These are phyloP conservation scores for Penicillium subrubescens DNA, from an alignment of 495 filamentous ascomycete species.

Conservation along the genomic window DNA sequence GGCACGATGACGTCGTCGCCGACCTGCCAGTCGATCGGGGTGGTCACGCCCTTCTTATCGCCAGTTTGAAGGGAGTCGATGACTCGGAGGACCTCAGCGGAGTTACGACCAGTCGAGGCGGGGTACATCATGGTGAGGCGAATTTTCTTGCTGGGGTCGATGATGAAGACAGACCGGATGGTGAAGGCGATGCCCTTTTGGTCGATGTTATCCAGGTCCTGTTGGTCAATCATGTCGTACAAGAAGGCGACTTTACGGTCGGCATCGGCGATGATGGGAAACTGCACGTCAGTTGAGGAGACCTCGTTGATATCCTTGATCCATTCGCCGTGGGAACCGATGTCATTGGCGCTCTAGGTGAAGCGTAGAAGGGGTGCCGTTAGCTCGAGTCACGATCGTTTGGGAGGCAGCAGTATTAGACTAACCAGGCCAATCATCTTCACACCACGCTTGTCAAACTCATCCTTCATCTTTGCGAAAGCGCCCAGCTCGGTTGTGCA, in stretches of 20 bases:
- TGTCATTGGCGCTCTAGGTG: conserved; percentile 45
- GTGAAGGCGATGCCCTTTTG: conserved; percentile 96
- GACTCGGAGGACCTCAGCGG: conserved; percentile 91
- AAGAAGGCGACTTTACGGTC: conserved; percentile 85
- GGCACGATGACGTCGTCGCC: conserved; percentile 95
- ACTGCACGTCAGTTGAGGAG: conserved; percentile 73
- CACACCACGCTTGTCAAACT: conserved; percentile 63
- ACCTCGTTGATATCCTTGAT: conserved; percentile 98
- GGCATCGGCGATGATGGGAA: conserved; percentile 98
- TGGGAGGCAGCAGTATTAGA: conserved; percentile 25
- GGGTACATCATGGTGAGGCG: conserved; percentile 96
- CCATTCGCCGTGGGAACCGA: conserved; percentile 67
- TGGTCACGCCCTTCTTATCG: conserved; percentile 94
- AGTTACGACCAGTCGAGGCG: conserved; percentile 95
- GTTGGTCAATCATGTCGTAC: conserved; percentile 96
- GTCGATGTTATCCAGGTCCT: conserved; percentile 85
- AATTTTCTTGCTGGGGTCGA: conserved; percentile 98
- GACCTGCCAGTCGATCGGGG: conserved; percentile 88
- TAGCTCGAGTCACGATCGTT: conserved; percentile 31
- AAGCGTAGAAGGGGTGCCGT: conserved; percentile 62
- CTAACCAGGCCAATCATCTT: conserved; percentile 67
- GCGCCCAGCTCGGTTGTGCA: conserved; percentile 72
- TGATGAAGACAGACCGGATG: conserved; percentile 98
- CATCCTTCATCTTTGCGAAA: conserved; percentile 62
- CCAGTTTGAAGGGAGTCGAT: conserved; percentile 96